These are phyloP conservation scores for Prunus yedoensis DNA, from an alignment of 331 rosid genomes.

Conservation along the genomic window DNA sequence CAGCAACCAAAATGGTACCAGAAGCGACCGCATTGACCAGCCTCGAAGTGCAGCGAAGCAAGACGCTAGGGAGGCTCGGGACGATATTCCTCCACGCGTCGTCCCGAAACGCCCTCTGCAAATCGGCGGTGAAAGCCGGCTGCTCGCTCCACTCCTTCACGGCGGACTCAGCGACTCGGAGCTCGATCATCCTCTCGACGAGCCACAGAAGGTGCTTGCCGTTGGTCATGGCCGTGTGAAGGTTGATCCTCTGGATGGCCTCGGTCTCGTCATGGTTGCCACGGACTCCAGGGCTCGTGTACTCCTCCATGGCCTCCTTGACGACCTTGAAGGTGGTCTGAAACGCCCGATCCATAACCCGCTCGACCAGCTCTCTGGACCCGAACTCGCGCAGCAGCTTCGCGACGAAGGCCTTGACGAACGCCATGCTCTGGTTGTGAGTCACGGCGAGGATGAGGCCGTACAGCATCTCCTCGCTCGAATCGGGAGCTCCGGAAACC, in stretches of 20 bases:
- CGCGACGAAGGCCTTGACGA: slow-evolving; percentile 88
- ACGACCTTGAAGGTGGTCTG: slow-evolving; percentile 60
- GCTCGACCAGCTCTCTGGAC: slow-evolving; percentile 63
- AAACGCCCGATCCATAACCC: slow-evolving; percentile 79
- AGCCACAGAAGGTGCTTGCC: slow-evolving; percentile 77
- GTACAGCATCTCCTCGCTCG: slow-evolving; percentile 69
- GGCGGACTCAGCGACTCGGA: slow-evolving; percentile 71
- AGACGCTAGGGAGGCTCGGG: slow-evolving; percentile 73
- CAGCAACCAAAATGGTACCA: slow-evolving; percentile 68
- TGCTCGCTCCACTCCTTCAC: slow-evolving; percentile 87
- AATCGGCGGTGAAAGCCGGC: slow-evolving; percentile 60
- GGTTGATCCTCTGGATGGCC: slow-evolving; percentile 81
- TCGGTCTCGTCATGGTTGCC: slow-evolving; percentile 80
- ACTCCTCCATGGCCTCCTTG: slow-evolving; percentile 83
- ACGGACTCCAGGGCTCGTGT: slow-evolving; percentile 77
- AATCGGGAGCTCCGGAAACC: slow-evolving; percentile 48
- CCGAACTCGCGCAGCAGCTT: slow-evolving; percentile 76
- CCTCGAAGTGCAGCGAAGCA: slow-evolving; percentile 72
- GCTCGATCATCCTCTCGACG: slow-evolving; percentile 94
- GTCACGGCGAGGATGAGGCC: slow-evolving; percentile 55
- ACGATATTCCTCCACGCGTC: slow-evolving; percentile 79
- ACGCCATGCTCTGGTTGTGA: slow-evolving; percentile 67
- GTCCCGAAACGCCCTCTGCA: slow-evolving; percentile 75
- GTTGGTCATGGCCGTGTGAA: slow-evolving; percentile 77
- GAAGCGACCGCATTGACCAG: slow-evolving; percentile 75